Conservation (phyloP, 495 filamentous ascomycete genomes). For the Tuber microsphaerosporum region DNA sequence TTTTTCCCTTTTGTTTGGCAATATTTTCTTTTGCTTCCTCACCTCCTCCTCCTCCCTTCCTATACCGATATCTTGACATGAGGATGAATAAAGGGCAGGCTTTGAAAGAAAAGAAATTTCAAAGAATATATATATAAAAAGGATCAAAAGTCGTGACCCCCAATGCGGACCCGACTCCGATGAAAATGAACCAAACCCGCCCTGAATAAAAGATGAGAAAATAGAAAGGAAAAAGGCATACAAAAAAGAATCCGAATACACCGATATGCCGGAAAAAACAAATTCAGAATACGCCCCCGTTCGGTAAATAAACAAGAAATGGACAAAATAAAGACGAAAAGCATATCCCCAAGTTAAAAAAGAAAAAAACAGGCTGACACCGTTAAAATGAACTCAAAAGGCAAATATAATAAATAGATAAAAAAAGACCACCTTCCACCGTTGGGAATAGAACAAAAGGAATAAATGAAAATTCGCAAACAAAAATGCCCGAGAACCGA, state of each 20-base stretch:
- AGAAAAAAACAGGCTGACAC: conserved; percentile 40
- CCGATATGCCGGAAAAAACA: conserved; percentile 34
- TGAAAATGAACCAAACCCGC: conserved; percentile 26
- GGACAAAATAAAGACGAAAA: conserved; percentile 29
- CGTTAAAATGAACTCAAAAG: conserved; percentile 38
- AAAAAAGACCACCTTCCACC: conserved; percentile 40
- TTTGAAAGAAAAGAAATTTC: neutral
- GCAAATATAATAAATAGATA: conserved; percentile 27
- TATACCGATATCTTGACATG: neutral
- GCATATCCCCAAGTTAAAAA: conserved; percentile 23
- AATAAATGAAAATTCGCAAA: conserved; percentile 15
- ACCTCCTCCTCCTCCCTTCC: neutral
- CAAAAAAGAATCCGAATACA: conserved; percentile 35
- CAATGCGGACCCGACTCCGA: conserved; percentile 29
- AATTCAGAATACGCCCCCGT: conserved; percentile 30
- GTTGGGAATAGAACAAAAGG: conserved; percentile 38
- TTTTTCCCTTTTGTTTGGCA: neutral
- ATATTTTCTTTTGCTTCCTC: neutral
- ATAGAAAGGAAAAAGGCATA: conserved; percentile 25
- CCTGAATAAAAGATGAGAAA: conserved; percentile 28
- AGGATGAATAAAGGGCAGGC: neutral
- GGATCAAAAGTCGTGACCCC: neutral
- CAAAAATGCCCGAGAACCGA: conserved; percentile 32
- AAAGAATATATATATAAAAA: neutral
- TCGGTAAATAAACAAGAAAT: conserved; percentile 37